A percentile compares a stretch with the other conserved stretches of the same genome.
Evolutionary conservation across 805 yeast species (phyloP).

Genomic region (Teunomyces aglyptinius): DNA sequence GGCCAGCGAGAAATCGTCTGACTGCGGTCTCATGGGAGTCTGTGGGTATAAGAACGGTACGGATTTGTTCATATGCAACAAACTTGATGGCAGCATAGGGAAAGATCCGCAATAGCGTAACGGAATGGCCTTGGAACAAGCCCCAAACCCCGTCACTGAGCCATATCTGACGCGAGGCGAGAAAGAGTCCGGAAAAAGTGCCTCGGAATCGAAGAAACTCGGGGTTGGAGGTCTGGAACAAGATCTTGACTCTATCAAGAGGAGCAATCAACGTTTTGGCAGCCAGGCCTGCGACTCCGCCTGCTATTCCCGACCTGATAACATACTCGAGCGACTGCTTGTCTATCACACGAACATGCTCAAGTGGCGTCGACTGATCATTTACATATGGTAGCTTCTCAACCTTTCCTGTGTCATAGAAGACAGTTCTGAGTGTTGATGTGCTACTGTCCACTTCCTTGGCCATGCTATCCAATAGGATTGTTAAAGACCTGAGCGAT

Average conservation of each 20-base stretch:
- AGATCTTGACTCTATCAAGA: conserved; percentile 87
- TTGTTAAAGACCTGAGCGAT: background rate
- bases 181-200: conserved; percentile 68
- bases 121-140: conserved; percentile 93
- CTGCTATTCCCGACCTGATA: conserved; percentile 82
- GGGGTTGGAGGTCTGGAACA: conserved; percentile 94
- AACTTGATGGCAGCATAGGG: conserved; percentile 98
- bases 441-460: background rate
- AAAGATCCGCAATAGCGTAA: conserved; percentile 83
- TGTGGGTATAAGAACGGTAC: conserved; percentile 74
- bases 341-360: conserved; percentile 43
- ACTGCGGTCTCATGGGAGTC: conserved; percentile 73
- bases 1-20: conserved; percentile 83
- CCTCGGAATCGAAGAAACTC: conserved; percentile 80
- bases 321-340: conserved; percentile 78
- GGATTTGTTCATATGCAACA: conserved; percentile 91
- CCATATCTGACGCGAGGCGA: conserved; percentile 70
- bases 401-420: conserved; percentile 2
- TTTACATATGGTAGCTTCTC: conserved; percentile 15
- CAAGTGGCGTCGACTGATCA: conserved; percentile 31
- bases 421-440: background rate
- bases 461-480: conserved; percentile 1
- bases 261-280: conserved; percentile 97
- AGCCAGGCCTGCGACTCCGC: conserved; percentile 94
- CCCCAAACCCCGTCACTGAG: conserved; percentile 72